phyloP scores from a whole-genome alignment of 78 protist genomes.

The Dictyostelium discoideum region DNA sequence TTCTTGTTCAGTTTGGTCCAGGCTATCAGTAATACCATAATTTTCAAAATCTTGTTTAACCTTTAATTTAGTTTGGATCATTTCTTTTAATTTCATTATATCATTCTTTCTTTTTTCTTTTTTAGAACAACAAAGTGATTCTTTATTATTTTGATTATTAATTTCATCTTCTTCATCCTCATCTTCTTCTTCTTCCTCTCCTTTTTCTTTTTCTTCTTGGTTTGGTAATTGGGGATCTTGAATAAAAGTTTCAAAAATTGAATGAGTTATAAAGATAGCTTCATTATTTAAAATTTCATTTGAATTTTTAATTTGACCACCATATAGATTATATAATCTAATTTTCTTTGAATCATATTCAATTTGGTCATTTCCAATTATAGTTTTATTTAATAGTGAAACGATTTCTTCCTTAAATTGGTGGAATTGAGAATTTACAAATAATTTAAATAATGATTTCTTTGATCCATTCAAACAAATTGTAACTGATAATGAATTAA shows the following conservation, averaged over 20 bases:
- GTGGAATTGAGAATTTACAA: slow-evolving; percentile 16
- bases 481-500: neutral
- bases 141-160: neutral
- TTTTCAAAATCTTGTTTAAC: neutral
- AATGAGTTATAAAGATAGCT: neutral
- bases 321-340: slow-evolving; percentile 1
- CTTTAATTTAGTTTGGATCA: neutral
- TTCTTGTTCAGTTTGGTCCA: neutral
- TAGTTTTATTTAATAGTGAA: neutral
- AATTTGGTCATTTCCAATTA: neutral
- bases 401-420: slow-evolving; percentile 22
- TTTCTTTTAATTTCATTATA: neutral
- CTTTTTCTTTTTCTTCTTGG: neutral
- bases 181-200: neutral
- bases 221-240: slow-evolving; percentile 1
- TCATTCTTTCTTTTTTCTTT: slow-evolving; percentile 1
- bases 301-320: slow-evolving; percentile 11
- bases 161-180: neutral
- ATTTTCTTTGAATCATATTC: slow-evolving; percentile 10
- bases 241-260: neutral
- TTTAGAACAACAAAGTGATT: neutral
- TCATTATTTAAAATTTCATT: slow-evolving; percentile 28
- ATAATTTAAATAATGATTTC: neutral
- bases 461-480: slow-evolving; percentile 11
- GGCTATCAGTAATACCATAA: neutral